phyloP scores from a whole-genome alignment of 768 basidiomycete genomes.

The Pholiota molesta region DNA sequence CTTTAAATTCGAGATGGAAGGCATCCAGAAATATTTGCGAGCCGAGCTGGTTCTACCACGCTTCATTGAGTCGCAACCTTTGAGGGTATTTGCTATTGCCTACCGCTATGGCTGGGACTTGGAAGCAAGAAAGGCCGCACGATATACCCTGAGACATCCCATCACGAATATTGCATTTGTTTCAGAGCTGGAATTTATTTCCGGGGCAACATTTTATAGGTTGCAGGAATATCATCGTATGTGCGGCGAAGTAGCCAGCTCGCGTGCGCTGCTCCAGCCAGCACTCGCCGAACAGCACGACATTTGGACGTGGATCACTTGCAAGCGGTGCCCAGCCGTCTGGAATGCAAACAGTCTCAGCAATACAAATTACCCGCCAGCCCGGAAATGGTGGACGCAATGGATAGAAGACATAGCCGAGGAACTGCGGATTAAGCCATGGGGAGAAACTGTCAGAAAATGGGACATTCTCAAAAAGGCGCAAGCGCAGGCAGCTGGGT shows the following conservation, averaged over 20 bases:
- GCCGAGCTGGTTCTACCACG: slow-evolving; percentile 33
- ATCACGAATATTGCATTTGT: slow-evolving; percentile 25
- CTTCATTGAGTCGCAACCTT: slow-evolving; percentile 38
- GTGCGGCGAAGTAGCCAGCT: slow-evolving; percentile 39
- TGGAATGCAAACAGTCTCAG: slow-evolving; percentile 14
- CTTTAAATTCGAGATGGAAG: slow-evolving; percentile 54
- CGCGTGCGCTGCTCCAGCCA: slow-evolving; percentile 28
- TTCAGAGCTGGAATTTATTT: slow-evolving; percentile 44
- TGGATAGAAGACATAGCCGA: slow-evolving; percentile 34
- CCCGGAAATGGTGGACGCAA: slow-evolving; percentile 35
- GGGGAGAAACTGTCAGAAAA: slow-evolving; percentile 35
- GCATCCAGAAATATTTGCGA: slow-evolving; percentile 36
- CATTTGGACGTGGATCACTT: slow-evolving; percentile 36
- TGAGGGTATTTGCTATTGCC: slow-evolving; percentile 49
- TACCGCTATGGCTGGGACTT: slow-evolving; percentile 39
- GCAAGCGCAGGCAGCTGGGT: slow-evolving; percentile 25
- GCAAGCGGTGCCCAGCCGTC: slow-evolving; percentile 27
- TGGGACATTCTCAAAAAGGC: slow-evolving; percentile 32
- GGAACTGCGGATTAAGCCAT: slow-evolving; percentile 33
- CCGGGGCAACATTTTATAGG: slow-evolving; percentile 41
- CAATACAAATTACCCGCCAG: slow-evolving; percentile 18
- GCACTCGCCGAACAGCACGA: slow-evolving; percentile 31
- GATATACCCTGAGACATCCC: slow-evolving; percentile 35
- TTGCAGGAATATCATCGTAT: slow-evolving; percentile 43
- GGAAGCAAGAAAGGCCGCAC: slow-evolving; percentile 36